Base-by-base conservation (phyloP, 106 monocot genomes). In the Dioscorea alata region DNA sequence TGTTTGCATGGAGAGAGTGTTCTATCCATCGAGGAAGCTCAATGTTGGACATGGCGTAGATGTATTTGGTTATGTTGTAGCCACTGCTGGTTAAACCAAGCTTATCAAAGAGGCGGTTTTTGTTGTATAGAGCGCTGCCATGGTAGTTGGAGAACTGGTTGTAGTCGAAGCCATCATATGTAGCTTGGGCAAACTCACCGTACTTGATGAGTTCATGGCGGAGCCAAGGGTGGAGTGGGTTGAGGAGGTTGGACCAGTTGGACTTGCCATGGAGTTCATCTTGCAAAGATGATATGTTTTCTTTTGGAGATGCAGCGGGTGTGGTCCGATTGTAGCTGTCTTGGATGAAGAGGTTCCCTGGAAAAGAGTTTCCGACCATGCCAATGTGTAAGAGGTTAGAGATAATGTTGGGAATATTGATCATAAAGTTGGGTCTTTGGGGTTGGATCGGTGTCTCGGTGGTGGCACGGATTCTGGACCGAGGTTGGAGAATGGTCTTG, bases 121-220 rank as follows among this genome's bases (percentile, higher is more conserved):
- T 68, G 50, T 76, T 75, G 76, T 78, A 88, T 42, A 77, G 59
- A 70, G 78, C 76, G 76, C 80, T 81, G 71, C 92, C 88, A 48
- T 75, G 71, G 72, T 59, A 82, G 13, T 53, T 49, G 13, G 87
- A 87, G 48, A 60, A 59, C 10, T 63, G 80, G 71, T 92, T 71
- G 71, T 53, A 73, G 72, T 88, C 83, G 79, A 93, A 93, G 65
- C 76, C 80, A 68, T 93, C 92, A 66, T 93, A 88, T 16, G 92
- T 93, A 42, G 92, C 82, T 66, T 88, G 83, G 0, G 88, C 48
- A 48, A 93, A 60, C 72, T 88, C 92, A 49, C 92, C 92, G 74
- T 88, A 93, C 51, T 86, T 83, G 76, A 93, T 7, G 70, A 93
- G 53, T 71, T 88, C 85, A 19, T 70, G 72, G 51, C 91, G 88